Evolutionary conservation across 495 filamentous ascomycete genomes (phyloP).

Genomic region (Trichoderma erinaceum): DNA sequence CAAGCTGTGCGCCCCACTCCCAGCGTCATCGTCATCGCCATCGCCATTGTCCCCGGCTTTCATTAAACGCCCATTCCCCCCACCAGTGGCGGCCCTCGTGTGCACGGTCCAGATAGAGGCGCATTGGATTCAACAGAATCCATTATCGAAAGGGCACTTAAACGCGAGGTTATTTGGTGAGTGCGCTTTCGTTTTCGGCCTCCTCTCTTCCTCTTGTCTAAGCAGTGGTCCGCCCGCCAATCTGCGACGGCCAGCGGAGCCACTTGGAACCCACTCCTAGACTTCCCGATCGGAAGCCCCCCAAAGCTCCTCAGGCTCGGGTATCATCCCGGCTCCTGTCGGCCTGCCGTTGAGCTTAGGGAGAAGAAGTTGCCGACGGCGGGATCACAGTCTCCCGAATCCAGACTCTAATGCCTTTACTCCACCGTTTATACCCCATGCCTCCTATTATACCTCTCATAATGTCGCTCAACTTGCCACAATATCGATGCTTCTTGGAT

Average conservation of each 20-base stretch:
- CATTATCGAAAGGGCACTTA: neutral
- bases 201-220: neutral
- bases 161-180: neutral
- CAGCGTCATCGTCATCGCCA: neutral
- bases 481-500: neutral
- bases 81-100: neutral
- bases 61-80: neutral
- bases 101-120: neutral
- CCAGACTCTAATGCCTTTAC: neutral
- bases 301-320: slow-evolving; percentile 1
- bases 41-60: neutral
- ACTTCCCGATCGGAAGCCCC: neutral
- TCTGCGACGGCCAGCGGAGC: neutral
- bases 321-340: slow-evolving; percentile 4
- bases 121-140: neutral
- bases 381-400: neutral
- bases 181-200: neutral
- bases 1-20: neutral
- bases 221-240: neutral
- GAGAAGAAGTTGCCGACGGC: neutral
- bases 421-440: neutral
- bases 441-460: neutral
- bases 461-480: neutral
- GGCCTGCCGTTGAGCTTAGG: slow-evolving; percentile 1
- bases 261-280: slow-evolving; percentile 2